Base-by-base conservation (phyloP, 371 early-diverging fungal genomes). In the Mortierella sp. region DNA sequence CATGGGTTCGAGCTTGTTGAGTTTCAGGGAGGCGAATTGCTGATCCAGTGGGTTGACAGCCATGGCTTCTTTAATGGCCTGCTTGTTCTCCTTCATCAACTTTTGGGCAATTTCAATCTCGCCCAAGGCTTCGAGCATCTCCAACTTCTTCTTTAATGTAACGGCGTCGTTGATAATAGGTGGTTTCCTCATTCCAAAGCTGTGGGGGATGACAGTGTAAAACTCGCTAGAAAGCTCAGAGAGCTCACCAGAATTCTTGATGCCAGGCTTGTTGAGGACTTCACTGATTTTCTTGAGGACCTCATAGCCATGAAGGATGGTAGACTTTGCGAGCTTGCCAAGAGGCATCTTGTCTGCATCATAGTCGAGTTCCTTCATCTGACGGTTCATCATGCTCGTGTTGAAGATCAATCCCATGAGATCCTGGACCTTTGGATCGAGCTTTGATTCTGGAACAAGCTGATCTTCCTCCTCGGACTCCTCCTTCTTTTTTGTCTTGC, bases 321-420 rank as follows among this genome's bases (percentile, higher is more conserved):
- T 85, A 1, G 64, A 59, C 68, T 89, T 91, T 22, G 85, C 85
- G 22, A 89, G 83, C 63, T 91, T 88, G 15, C 91, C 91, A 9
- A 91, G 80, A 2, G 91, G 91, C 86, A 90, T 86, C 73, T 89
- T 90, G 31, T 85, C 85, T 32, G 86, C 67, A 64, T 89, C 89
- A 66, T 85, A 88, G 72, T 68, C 81, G 59, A 89, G 86, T 64
- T 86, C 86, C 15, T 73, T 76, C 89, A 89, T 89, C 65, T 86
- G 85, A 26, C 76, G 62, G 31, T 75, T 70, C 88, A 89, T 89
- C 84, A 86, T 88, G 68, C 19, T 49, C 0, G 82, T 66, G 72
- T 90, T 85, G 79, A 89, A 90, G 60, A 90, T 88, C 53, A 90
- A 63, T 29, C 73, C 57, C 47, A 90, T 75, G 6, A 90, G 68